Evolutionary conservation across 2,329 filamentous ascomycete genomes (phyloP), one percentile per base, ranked within the genome.

Genomic region (Pseudogymnoascus sp.): DNA sequence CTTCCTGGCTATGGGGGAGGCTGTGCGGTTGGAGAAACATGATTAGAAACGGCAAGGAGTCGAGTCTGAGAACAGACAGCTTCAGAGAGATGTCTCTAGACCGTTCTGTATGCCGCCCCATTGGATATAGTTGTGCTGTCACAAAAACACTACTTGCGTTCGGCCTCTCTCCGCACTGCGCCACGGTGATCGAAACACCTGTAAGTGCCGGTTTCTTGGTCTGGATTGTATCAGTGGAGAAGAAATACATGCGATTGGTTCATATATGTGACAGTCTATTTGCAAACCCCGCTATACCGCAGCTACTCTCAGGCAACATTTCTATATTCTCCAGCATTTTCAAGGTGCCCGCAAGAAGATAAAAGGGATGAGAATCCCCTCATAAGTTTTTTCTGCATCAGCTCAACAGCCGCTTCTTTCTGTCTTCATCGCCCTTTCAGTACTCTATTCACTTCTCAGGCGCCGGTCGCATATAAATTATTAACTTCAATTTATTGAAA

Each of bases 391-490:
- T 37, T 58, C 37, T 28, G 7, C 11, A 58, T 41, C 32, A 58
- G 16, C 57, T 37, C 20, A 25, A 37, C 57, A 58, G 57, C 11
- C 41, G 8, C 50, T 37, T 58, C 43, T 34, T 28, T 60, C 43
- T 58, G 18, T 7, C 28, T 60, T 34, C 59, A 20, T 12, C 28
- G 2, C 37, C 30, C 18, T 39, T 39, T 32, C 20, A 16, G 12
- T 25, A 9, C 50, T 38, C 5, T 18, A 54, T 54, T 32, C 28
- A 32, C 25, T 54, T 54, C 54, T 62, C 35, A 38, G 37, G 38
- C 59, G 59, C 59, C 28, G 59, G 41, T 57, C 59, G 59, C 59
- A 61, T 43, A 38, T 43, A 38, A 32, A 22, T n/a, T 43, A 20
- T 34, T 20, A 28, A n/a, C 34, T 61, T 61, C 28, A 39, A 60